Base-by-base conservation (phyloP, 108 stramenopile species). In the Cyclostephanos tholiformis region DNA sequence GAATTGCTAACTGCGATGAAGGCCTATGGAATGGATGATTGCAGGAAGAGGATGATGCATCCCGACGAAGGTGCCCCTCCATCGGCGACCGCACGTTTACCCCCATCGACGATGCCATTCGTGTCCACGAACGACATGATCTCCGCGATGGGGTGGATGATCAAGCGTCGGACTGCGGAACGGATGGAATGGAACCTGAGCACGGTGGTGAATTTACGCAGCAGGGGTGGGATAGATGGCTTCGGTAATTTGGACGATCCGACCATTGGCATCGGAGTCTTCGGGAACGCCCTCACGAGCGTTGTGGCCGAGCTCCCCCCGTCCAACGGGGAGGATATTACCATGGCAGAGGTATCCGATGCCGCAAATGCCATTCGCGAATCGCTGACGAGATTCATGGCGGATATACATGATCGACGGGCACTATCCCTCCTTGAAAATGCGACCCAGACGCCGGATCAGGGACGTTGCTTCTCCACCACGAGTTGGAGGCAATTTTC, bases 81-180 rank as follows among this genome's bases (percentile, higher is more conserved):
- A 46, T 16, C 16, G 44, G 3, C 44, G 3, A 1, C 41, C 9
- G 13, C 44, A 16, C 44, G 44, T 14, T 13, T 10, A 41, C 11
- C 14, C 2, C 30, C 43, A 19, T 0, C 1, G 1, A 10, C 53
- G 53, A 27, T 27, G 26, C 26, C 44, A 23, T 80, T 74, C 63
- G 72, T 80, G 17, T 80, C 79, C 30, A 74, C 73, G 44, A 80
- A 80, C 56, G 79, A 80, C 48, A 74, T 80, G 79, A 41, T 80
- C 30, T 68, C 79, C 19, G 79, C 79, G 39, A 69, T 69, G 38
- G 67, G 79, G 22, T 80, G 79, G 79, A 27, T 80, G 53, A 22
- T 80, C 14, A 74, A 80, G 39, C 69, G 79, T 38, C 57, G 50
- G 3, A 38, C 69, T 1, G 16, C 70, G 11, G 11, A 26, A 10